These are phyloP conservation scores for Aspergillus terreus DNA, from an alignment of 2,329 filamentous ascomycete species.

Conservation along the genomic window DNA sequence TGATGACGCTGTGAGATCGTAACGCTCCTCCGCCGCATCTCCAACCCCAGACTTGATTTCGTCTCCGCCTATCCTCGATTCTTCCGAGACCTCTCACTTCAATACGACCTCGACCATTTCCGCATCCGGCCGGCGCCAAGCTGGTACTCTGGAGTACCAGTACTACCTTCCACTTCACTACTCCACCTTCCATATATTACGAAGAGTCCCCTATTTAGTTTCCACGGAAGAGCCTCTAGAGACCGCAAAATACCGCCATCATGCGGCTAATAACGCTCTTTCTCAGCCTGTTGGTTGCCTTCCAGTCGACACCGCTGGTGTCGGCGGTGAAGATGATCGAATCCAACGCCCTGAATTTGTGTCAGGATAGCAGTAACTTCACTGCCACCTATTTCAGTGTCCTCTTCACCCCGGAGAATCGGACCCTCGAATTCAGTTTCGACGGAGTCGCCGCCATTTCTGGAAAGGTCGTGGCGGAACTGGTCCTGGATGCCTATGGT, in stretches of 20 bases:
- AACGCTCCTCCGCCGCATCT: slow-evolving; percentile 10
- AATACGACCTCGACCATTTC: slow-evolving; percentile 19
- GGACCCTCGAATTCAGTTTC: slow-evolving; percentile 67
- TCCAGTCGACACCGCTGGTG: slow-evolving; percentile 46
- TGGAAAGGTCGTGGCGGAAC: slow-evolving; percentile 74
- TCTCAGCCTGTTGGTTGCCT: slow-evolving; percentile 36
- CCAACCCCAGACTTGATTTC: slow-evolving; percentile 5
- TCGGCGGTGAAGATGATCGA: slow-evolving; percentile 66
- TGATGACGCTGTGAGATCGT: slow-evolving; percentile 21
- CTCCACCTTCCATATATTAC: slow-evolving; percentile 5
- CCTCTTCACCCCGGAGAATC: slow-evolving; percentile 60
- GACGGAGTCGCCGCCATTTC: slow-evolving; percentile 77
- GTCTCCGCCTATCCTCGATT: slow-evolving; percentile 2
- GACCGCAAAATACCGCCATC: slow-evolving; percentile 13
- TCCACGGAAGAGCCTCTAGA: slow-evolving; percentile 4
- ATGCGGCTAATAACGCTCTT: slow-evolving; percentile 35
- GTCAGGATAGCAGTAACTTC: slow-evolving; percentile 78
- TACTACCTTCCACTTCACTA: slow-evolving; percentile 3
- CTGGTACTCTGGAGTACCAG: slow-evolving; percentile 31
- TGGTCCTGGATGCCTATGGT: slow-evolving; percentile 78
- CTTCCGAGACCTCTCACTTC: slow-evolving; percentile 8
- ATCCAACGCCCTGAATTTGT: slow-evolving; percentile 79
- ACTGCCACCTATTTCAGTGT: slow-evolving; percentile 85
- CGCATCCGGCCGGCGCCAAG: slow-evolving; percentile 34
- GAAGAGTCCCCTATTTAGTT: slow-evolving; percentile 1